Base-by-base conservation (phyloP, 2,329 filamentous ascomycete genomes). In the Aureobasidium sp. region DNA sequence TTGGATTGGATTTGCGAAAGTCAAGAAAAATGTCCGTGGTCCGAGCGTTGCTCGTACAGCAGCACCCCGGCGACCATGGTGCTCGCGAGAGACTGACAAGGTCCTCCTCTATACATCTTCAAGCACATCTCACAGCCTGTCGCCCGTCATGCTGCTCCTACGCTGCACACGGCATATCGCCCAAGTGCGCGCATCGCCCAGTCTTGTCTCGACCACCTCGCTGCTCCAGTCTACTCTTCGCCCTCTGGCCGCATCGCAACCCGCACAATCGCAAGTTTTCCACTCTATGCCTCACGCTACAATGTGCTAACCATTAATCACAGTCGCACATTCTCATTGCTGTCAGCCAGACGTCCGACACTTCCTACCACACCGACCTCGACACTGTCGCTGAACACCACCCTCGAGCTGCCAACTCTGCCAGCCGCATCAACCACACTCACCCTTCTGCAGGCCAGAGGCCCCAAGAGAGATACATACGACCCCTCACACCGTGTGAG, bases 401-500 rank as follows among this genome's bases (percentile, higher is more conserved):
- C 32, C 42, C 56, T 61, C 44, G 58, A 53, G 39, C 46, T 47
- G 17, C 39, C 42, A 34, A 44, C 39, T 60, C 36, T 51, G 23
- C 46, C 57, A 46, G 44, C 32, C n/a, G 39, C 56, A 27, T 44
- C 61, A 36, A 53, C 48, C 62, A 46, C 64, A 46, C 64, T 63
- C 47, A 42, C 42, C n/a, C 56, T 71, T 39, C 69, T 73, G 27
- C 77, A 79, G 67, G 73, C 79, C 26, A 73, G 78, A 44, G 76
- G 75, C 66, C 77, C 75, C 2, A 79, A 78, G 32, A 77, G 84
- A 65, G 74, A 80, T 62, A 87, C 84, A 46, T 86, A 79, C 68
- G 82, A 82, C 61, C 83, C 84, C 10, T 84, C 80, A 56, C 81
- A 85, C 65, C 70, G 79, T 48, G 81, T 85, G 46, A 77, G 85